Percentiles rank a stretch among this genome's conserved stretches.
These are phyloP conservation scores for Solanum neorickii DNA, from an alignment of 257 asterid genomes.

Conservation along the genomic window DNA sequence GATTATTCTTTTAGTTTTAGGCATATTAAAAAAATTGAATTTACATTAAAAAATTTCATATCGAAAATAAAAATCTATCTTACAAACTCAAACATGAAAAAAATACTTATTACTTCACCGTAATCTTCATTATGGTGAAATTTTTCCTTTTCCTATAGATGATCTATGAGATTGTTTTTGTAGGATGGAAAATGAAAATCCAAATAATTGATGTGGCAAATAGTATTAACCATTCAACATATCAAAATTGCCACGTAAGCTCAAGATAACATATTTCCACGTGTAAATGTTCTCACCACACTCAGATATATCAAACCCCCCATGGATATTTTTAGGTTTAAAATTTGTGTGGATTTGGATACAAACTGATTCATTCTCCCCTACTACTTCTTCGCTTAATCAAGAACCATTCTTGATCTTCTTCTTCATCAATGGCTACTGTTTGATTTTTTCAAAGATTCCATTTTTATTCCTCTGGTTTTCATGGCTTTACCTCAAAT, in stretches of 20 bases:
- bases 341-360: not conserved
- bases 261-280: constrained; percentile 41
- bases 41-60: too few species aligned
- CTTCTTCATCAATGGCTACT: not conserved
- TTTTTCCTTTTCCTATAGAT: not conserved
- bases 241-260: not conserved
- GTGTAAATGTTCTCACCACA: constrained; percentile 51
- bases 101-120: too few species aligned
- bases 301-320: not conserved
- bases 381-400: not conserved
- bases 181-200: not conserved
- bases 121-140: too few species aligned
- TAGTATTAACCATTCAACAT: not conserved
- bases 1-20: too few species aligned
- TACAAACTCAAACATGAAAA: too few species aligned
- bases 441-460: not conserved
- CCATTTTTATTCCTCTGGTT: not conserved
- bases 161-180: not conserved
- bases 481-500: constrained; percentile 76
- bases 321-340: not conserved
- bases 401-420: not conserved
- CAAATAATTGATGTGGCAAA: not conserved
- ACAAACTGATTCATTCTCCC: not conserved
- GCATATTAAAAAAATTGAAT: too few species aligned
- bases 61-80: rapidly evolving